A percentile compares a stretch with the other conserved stretches of the same genome.
phyloP scores from a whole-genome alignment of 257 asterid species.

The Echites panduratus region DNA sequence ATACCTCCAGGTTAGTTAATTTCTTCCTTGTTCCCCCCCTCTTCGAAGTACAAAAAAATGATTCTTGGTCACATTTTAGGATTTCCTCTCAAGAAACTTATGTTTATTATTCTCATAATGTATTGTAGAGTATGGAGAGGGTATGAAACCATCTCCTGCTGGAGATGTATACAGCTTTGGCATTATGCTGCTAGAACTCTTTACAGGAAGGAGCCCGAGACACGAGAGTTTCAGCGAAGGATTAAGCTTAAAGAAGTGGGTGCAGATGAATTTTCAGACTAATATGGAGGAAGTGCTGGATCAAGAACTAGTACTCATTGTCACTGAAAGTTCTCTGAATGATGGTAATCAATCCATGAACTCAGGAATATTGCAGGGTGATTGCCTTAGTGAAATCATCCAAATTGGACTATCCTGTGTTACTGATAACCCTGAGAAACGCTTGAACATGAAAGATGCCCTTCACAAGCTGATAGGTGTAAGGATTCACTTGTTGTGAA shows the following conservation, averaged over 20 bases:
- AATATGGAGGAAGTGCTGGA: background rate
- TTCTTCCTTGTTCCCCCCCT: background rate
- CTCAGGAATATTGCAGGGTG: background rate
- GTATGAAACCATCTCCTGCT: background rate
- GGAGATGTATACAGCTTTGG: background rate
- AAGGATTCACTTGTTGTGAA: conserved; percentile 14
- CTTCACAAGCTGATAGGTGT: conserved; percentile 29
- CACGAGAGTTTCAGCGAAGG: background rate
- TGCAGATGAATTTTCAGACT: background rate
- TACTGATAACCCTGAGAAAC: conserved; percentile 27
- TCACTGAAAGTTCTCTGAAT: too few relatives aligned
- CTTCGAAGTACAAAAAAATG: too few relatives aligned
- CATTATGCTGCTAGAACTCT: background rate
- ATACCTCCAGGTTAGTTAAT: background rate
- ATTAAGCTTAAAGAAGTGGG: background rate
- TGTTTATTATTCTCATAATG: too few relatives aligned
- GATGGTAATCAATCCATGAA: too few relatives aligned
- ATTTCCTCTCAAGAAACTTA: background rate
- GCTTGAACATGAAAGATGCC: conserved; percentile 31
- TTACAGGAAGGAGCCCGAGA: background rate
- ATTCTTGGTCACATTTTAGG: too few relatives aligned
- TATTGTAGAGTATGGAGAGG: background rate
- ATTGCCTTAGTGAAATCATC: background rate
- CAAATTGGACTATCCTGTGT: conserved; percentile 31
- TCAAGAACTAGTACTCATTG: background rate